phyloP scores from a whole-genome alignment of 1,284 basidiomycete genomes.

The Fomitopsis pinicola region DNA sequence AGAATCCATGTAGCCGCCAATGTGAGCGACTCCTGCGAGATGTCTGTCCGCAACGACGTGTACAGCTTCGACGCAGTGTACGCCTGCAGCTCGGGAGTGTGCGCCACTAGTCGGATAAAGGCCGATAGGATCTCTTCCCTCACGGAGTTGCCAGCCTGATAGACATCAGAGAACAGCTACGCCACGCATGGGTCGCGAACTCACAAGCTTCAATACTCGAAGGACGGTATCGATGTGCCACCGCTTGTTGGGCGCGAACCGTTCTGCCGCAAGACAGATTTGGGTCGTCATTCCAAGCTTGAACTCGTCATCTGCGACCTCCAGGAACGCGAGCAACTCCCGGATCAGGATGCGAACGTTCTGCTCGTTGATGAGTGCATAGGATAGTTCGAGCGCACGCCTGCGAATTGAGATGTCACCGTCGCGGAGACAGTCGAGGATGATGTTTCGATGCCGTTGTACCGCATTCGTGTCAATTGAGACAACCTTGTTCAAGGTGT shows the following conservation, averaged over 20 bases:
- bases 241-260: constrained; percentile 95
- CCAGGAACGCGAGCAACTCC: constrained; percentile 93
- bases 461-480: constrained; percentile 98
- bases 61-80: constrained; percentile 96
- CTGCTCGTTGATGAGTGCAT: constrained; percentile 94
- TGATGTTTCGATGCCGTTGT: constrained; percentile 96
- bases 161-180: background rate
- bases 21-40: constrained; percentile 95
- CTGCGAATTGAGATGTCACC: constrained; percentile 98
- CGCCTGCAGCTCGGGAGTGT: constrained; percentile 95
- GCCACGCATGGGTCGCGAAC: constrained; percentile 23
- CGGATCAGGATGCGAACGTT: constrained; percentile 92
- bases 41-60: constrained; percentile 82
- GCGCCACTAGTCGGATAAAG: constrained; percentile 94
- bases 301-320: constrained; percentile 99
- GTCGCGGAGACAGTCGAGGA: constrained; percentile 96
- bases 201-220: constrained; percentile 85
- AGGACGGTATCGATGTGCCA: constrained; percentile 99
- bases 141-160: constrained; percentile 96
- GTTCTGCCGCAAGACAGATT: constrained; percentile 93
- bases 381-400: constrained; percentile 94
- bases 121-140: constrained; percentile 94
- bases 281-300: constrained; percentile 98
- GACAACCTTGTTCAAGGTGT: constrained; percentile 98
- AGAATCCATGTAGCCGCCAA: constrained; percentile 94